A percentile compares a stretch with the other conserved stretches of the same genome.
These are phyloP conservation scores for Ophiostoma ips DNA, from an alignment of 2,329 filamentous ascomycete genomes.

Conservation along the genomic window DNA sequence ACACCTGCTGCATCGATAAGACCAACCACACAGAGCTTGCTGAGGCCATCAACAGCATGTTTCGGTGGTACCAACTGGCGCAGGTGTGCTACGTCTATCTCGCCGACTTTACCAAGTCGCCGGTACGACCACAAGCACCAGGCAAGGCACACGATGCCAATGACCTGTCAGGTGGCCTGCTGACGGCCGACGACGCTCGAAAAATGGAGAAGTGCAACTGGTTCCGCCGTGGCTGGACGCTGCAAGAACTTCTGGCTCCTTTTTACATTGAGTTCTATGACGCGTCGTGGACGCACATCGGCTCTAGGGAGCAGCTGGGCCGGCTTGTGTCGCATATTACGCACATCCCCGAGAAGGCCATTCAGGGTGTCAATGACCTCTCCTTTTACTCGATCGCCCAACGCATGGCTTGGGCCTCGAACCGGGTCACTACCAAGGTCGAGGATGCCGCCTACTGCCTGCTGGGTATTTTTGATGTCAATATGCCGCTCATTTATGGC, in stretches of 20 bases:
- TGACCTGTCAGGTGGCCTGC: neutral
- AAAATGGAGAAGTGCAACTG: slow-evolving; percentile 5
- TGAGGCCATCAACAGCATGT: slow-evolving; percentile 14
- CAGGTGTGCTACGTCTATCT: slow-evolving; percentile 10
- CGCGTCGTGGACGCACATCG: slow-evolving; percentile 7
- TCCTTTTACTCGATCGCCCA: slow-evolving; percentile 3
- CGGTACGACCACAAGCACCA: neutral
- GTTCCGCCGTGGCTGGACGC: slow-evolving; percentile 14
- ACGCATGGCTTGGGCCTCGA: slow-evolving; percentile 14
- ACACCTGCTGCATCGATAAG: slow-evolving; percentile 15
- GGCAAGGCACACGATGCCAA: neutral
- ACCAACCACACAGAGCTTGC: slow-evolving; percentile 12
- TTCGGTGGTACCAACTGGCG: slow-evolving; percentile 11
- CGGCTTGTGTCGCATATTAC: slow-evolving; percentile 5
- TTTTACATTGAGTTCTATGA: slow-evolving; percentile 9
- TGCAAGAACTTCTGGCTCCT: slow-evolving; percentile 14
- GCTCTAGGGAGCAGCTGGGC: slow-evolving; percentile 4
- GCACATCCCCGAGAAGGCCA: slow-evolving; percentile 3
- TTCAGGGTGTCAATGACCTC: neutral
- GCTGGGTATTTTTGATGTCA: slow-evolving; percentile 13
- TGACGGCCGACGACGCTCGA: neutral
- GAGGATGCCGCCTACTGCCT: slow-evolving; percentile 14
- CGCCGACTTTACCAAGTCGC: neutral
- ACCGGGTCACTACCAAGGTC: slow-evolving; percentile 9
- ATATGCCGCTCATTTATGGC: slow-evolving; percentile 14